Conservation (phyloP, 179 eudicot species). For the Heliamphora pulchella region DNA sequence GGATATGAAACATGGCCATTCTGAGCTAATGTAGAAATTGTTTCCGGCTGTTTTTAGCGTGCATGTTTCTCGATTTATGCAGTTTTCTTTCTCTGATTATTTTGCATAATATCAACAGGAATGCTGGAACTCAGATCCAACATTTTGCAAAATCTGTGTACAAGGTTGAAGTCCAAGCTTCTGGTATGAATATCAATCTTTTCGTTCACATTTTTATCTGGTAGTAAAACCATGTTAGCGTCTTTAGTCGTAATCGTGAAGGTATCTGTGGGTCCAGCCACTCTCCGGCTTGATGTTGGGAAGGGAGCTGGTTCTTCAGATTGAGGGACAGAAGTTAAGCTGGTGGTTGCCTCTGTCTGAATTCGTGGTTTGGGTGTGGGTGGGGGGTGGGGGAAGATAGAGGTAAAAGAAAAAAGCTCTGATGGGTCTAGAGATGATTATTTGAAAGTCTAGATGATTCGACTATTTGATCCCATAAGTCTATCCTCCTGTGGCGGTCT, state of each 20-base stretch:
- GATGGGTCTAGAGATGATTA: background rate
- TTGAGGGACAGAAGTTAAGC: background rate
- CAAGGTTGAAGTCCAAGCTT: slow-evolving; percentile 62
- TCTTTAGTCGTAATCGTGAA: background rate
- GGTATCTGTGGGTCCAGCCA: background rate
- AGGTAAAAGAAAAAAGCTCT: background rate
- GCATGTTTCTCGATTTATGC: background rate
- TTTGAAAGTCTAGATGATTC: too few relatives aligned
- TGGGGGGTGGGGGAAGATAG: too few relatives aligned
- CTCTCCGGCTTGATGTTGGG: too few relatives aligned
- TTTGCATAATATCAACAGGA: slow-evolving; percentile 33
- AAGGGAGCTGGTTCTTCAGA: background rate
- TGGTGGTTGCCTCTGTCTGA: background rate
- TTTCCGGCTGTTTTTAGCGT: background rate
- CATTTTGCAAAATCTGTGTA: slow-evolving; percentile 54
- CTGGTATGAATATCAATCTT: slow-evolving; percentile 38
- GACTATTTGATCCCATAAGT: too few relatives aligned
- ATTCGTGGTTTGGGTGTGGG: background rate
- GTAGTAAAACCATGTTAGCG: background rate
- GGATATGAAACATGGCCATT: slow-evolving; percentile 67
- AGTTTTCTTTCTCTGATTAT: slow-evolving; percentile 8
- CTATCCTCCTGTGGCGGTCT: too few relatives aligned
- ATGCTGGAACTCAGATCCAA: slow-evolving; percentile 53
- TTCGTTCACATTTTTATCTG: slow-evolving; percentile 4
- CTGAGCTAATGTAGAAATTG: slow-evolving; percentile 50